Percentiles rank a stretch among this genome's conserved stretches.
phyloP scores from a whole-genome alignment of 305 asterid genomes.

The Fraxinus baroniana region DNA sequence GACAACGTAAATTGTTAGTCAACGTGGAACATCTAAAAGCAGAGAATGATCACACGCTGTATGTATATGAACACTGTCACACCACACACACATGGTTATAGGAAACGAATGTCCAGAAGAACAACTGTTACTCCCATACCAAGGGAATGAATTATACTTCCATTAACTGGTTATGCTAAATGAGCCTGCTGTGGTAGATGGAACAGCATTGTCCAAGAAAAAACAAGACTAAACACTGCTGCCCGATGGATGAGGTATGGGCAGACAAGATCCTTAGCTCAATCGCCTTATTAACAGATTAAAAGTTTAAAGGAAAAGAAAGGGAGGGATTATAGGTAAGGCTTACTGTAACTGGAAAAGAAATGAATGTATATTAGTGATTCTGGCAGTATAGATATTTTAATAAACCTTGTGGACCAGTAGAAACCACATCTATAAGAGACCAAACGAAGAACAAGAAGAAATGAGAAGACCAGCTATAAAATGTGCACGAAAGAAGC shows the following conservation, averaged over 20 bases:
- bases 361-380: constrained; percentile 16
- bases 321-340: constrained; percentile 6
- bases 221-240: not conserved
- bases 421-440: constrained; percentile 1
- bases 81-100: not conserved
- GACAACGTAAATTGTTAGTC: constrained; percentile 22
- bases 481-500: not conserved
- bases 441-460: not conserved
- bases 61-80: not conserved
- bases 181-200: not conserved
- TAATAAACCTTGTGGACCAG: not conserved
- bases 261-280: constrained; percentile 11
- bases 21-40: constrained; percentile 10
- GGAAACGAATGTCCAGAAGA: constrained; percentile 1
- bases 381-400: not conserved
- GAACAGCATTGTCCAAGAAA: not conserved
- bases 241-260: constrained; percentile 7
- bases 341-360: constrained; percentile 6
- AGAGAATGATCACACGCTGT: constrained; percentile 1
- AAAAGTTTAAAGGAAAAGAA: not conserved
- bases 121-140: not conserved
- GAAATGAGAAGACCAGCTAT: constrained; percentile 10
- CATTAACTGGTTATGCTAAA: not conserved
- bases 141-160: not conserved
- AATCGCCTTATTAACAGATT: not conserved